Percentiles rank a stretch among this genome's conserved stretches.
phyloP scores from a whole-genome alignment of 169 alveolate genomes.

The Plasmodium gallinaceum region DNA sequence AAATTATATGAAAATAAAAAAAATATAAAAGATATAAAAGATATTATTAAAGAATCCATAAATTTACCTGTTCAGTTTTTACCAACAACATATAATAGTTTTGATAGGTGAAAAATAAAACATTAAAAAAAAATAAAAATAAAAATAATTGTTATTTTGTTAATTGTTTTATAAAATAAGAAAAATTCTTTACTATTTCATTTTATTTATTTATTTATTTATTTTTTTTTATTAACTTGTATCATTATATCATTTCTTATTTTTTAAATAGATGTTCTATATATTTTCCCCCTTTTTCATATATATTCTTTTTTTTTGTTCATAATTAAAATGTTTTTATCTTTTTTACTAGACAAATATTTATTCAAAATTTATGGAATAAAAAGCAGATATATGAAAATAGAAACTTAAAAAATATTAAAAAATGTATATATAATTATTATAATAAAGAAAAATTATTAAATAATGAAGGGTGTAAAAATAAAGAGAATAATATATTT shows the following conservation, averaged over 20 bases:
- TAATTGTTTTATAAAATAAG: too few species aligned
- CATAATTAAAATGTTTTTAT: too few species aligned
- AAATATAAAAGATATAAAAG: constrained; percentile 48
- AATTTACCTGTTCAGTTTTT: constrained; percentile 32
- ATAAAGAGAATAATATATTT: neutral
- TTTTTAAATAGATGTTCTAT: too few species aligned
- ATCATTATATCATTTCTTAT: too few species aligned
- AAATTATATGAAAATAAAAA: constrained; percentile 20
- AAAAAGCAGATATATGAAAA: constrained; percentile 29
- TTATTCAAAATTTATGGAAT: constrained; percentile 43
- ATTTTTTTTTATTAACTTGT: neutral
- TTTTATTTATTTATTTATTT: too few species aligned
- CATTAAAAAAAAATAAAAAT: neutral
- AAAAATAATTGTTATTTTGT: neutral
- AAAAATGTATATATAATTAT: constrained; percentile 27
- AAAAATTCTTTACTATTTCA: too few species aligned
- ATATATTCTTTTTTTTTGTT: too few species aligned
- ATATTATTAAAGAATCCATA: constrained; percentile 52
- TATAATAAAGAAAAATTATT: neutral
- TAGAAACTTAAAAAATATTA: constrained; percentile 39
- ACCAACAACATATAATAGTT: constrained; percentile 60
- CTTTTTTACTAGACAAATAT: constrained; percentile 36
- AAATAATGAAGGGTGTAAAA: neutral
- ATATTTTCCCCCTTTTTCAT: too few species aligned
- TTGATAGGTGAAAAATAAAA: constrained; percentile 21